Percentiles rank a stretch among this genome's conserved stretches.
Conservation (phyloP, 305 asterid genomes). For the Petunia hybrid region DNA sequence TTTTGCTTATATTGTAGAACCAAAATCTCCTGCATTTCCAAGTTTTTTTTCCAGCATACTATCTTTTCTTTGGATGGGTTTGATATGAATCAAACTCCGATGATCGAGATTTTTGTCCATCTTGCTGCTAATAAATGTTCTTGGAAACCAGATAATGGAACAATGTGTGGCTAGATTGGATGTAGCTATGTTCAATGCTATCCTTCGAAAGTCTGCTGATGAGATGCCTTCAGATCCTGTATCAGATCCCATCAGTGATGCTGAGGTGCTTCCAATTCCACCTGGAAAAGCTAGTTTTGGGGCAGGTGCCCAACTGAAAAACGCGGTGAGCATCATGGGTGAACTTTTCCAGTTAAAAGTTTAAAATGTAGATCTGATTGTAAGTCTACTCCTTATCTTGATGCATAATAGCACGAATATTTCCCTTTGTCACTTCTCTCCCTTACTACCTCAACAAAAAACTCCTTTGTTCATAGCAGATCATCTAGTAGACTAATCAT, state of each 20-base stretch:
- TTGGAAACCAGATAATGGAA: slow-evolving; percentile 74
- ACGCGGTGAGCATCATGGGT: slow-evolving; percentile 62
- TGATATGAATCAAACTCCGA: background rate
- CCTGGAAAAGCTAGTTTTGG: slow-evolving; percentile 94
- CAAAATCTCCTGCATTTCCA: background rate
- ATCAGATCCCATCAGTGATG: slow-evolving; percentile 88
- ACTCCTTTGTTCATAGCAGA: background rate
- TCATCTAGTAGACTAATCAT: background rate
- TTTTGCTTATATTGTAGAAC: background rate
- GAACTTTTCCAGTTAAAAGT: slow-evolving; percentile 12
- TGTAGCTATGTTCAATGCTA: slow-evolving; percentile 93
- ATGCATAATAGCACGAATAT: background rate
- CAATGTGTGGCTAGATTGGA: slow-evolving; percentile 87
- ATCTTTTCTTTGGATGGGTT: background rate
- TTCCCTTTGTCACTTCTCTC: background rate
- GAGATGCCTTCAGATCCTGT: slow-evolving; percentile 93
- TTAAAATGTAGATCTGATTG: background rate
- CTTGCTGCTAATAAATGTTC: slow-evolving; percentile 8
- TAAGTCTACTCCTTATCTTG: background rate
- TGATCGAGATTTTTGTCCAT: background rate
- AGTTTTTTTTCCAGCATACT: background rate
- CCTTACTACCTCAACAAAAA: background rate
- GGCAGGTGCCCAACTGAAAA: slow-evolving; percentile 92
- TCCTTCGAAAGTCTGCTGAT: slow-evolving; percentile 78
- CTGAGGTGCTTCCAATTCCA: slow-evolving; percentile 82